A percentile compares a stretch with the other conserved stretches of the same genome.
phyloP scores from a whole-genome alignment of 306 rosid species.

The Ceratonia siliqua region DNA sequence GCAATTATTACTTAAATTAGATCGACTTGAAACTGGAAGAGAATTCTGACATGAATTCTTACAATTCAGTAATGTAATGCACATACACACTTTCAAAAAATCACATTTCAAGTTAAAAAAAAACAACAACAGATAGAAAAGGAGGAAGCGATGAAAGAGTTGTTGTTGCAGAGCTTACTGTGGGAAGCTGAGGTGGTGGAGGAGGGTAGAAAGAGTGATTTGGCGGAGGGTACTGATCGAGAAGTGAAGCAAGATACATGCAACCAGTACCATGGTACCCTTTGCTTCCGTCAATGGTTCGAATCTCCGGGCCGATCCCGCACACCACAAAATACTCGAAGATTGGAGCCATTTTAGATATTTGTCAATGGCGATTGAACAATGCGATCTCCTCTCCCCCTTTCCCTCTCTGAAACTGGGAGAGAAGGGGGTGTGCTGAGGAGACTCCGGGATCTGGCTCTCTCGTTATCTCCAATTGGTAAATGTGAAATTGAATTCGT shows the following conservation, averaged over 20 bases:
- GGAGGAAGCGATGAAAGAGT: not conserved
- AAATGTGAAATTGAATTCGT: conserved; percentile 29
- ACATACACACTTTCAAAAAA: not conserved
- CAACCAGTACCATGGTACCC: conserved; percentile 77
- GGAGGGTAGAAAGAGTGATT: conserved; percentile 84
- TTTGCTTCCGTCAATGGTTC: conserved; percentile 77
- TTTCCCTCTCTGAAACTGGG: conserved; percentile 41
- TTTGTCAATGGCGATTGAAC: conserved; percentile 26
- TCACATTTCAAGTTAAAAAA: not conserved
- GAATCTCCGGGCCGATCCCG: conserved; percentile 96
- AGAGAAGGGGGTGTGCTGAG: conserved; percentile 40
- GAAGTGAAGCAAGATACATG: conserved; percentile 75
- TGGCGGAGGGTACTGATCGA: conserved; percentile 80
- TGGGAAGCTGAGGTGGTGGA: conserved; percentile 97
- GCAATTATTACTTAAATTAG: conserved; percentile 18
- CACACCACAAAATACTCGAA: conserved; percentile 96
- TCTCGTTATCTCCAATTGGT: conserved; percentile 18
- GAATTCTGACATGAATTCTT: not conserved
- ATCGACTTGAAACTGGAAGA: conserved; percentile 20
- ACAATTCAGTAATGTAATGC: conserved; percentile 10
- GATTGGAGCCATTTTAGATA: conserved; percentile 75
- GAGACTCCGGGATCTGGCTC: conserved; percentile 34
- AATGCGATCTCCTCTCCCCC: conserved; percentile 43
- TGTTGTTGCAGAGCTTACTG: conserved; percentile 50
- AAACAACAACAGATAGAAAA: not conserved